Base-by-base conservation (phyloP, 441 rosid genomes). In the Theobroma grandiflorum region DNA sequence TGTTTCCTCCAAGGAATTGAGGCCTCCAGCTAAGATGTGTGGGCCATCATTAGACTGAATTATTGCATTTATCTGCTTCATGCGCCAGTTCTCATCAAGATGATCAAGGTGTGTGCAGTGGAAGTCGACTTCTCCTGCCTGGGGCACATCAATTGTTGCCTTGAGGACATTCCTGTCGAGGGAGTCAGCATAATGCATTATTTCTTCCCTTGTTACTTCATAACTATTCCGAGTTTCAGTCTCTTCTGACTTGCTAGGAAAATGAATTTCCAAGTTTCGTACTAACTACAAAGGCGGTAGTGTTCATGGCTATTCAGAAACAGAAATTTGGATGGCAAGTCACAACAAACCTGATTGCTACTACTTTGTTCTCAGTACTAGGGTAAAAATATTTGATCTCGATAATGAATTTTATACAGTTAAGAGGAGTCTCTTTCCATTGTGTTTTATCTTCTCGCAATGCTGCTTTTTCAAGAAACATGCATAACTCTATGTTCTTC, bases 91-190 rank as follows among this genome's bases (percentile, higher is more conserved):
- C 83, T 96, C 99, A 50, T 94, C 97, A 7, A 96, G 93, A 87
- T 94, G 99, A 76, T 96, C 99, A 8, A 94, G 92, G 84, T 88
- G 95, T 15, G 98, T 96, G 87, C 98, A 96, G 64, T 94, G 90
- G 88, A 96, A 91, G 79, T 92, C 87, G 33, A 96, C 86, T 79
- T 96, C 98, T 74, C 99, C 99, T 16, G 82, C 65, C 75, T 90
- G 79, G 0, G 98, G 98, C 77, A 93, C 97, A 20, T 91, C 97
- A 20, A 96, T 86, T 0, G 89, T 91, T 22, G 97, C 96, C 93
- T 92, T 96, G 0, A 96, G 93, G 50, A 94, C 93, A 77, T 96
- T 96, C 91, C 99, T 96, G 81, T 47, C 16, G 4, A 43, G 9
- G 20, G 4, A 10, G 26, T 58, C 78, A 26, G 33, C 65, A 33